Conservation (phyloP, 2,329 filamentous ascomycete genomes). For the Scytalidium lignicola region DNA sequence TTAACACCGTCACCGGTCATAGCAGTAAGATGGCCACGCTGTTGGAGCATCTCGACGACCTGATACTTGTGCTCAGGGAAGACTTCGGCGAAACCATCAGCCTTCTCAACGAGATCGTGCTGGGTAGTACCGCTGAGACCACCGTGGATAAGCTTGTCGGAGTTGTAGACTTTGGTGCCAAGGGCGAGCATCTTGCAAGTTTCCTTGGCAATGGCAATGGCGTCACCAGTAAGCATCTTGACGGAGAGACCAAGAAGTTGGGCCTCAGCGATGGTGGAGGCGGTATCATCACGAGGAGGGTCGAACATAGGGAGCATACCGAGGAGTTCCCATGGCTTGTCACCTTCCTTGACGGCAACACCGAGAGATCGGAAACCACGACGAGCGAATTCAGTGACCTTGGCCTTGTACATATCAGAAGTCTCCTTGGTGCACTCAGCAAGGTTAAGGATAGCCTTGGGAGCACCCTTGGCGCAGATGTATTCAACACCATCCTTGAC, state of each 20-base stretch:
- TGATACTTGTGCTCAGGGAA: slow-evolving; percentile 96
- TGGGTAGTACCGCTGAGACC: slow-evolving; percentile 68
- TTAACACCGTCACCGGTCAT: slow-evolving; percentile 98
- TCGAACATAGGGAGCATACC: slow-evolving; percentile 79
- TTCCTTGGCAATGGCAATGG: slow-evolving; percentile 74
- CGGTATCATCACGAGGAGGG: slow-evolving; percentile 72
- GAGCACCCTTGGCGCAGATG: slow-evolving; percentile 72
- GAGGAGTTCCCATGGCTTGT: slow-evolving; percentile 64
- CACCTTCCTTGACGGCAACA: slow-evolving; percentile 73
- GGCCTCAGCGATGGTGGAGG: slow-evolving; percentile 72
- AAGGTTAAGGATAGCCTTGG: slow-evolving; percentile 68
- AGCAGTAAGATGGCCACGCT: slow-evolving; percentile 88
- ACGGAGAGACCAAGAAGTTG: slow-evolving; percentile 71
- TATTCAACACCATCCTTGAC: slow-evolving; percentile 65
- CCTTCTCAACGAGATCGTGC: slow-evolving; percentile 76
- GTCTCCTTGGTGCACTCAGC: slow-evolving; percentile 62
- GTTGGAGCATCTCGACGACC: slow-evolving; percentile 88
- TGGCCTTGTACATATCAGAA: slow-evolving; percentile 62
- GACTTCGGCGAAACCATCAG: slow-evolving; percentile 91
- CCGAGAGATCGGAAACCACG: slow-evolving; percentile 77
- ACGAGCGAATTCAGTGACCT: slow-evolving; percentile 69
- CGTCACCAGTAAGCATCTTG: slow-evolving; percentile 80
- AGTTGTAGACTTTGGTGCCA: slow-evolving; percentile 78
- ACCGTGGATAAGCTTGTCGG: slow-evolving; percentile 70
- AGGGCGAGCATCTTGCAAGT: slow-evolving; percentile 79